phyloP scores from a whole-genome alignment of 2,329 filamentous ascomycete species.

The Colletotrichum salicis region DNA sequence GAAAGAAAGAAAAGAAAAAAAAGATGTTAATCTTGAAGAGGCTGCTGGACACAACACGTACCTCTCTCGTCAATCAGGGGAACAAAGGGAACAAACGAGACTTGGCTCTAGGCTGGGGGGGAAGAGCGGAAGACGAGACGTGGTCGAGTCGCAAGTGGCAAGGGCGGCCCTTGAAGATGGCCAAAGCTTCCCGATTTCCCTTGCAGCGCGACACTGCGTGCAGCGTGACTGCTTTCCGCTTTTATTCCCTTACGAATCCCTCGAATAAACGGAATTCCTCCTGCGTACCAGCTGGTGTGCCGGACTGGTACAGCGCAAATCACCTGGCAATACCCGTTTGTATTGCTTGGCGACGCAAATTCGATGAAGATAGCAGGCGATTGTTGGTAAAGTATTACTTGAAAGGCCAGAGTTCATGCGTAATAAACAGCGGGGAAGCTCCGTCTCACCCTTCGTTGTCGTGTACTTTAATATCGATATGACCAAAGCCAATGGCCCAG shows the following conservation, averaged over 20 bases:
- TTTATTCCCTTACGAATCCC: not conserved
- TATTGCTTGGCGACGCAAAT: constrained; percentile 20
- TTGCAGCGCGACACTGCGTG: not conserved
- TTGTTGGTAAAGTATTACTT: constrained; percentile 8
- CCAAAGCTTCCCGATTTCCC: constrained; percentile 29
- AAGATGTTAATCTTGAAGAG: not conserved
- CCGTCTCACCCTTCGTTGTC: constrained; percentile 20
- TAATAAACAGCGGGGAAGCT: constrained; percentile 30
- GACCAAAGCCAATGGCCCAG: constrained; percentile 14
- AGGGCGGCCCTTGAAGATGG: constrained; percentile 30
- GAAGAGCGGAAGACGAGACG: constrained; percentile 24
- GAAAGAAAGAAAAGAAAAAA: not conserved
- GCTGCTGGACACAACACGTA: constrained; percentile 8
- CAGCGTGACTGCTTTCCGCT: not conserved
- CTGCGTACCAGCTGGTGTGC: not conserved
- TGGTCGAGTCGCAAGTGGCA: constrained; percentile 36
- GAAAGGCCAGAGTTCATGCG: constrained; percentile 26
- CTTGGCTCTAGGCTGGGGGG: constrained; percentile 17
- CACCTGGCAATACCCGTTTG: not conserved
- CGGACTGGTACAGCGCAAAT: not conserved
- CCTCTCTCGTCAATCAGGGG: constrained; percentile 26
- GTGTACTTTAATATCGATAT: constrained; percentile 15
- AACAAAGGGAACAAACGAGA: constrained; percentile 21
- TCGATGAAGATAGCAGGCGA: not conserved
- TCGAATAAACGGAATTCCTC: not conserved